A percentile compares a stretch with the other conserved stretches of the same genome.
phyloP scores from a whole-genome alignment of 169 alveolate genomes.

The Plasmodium fragile region DNA sequence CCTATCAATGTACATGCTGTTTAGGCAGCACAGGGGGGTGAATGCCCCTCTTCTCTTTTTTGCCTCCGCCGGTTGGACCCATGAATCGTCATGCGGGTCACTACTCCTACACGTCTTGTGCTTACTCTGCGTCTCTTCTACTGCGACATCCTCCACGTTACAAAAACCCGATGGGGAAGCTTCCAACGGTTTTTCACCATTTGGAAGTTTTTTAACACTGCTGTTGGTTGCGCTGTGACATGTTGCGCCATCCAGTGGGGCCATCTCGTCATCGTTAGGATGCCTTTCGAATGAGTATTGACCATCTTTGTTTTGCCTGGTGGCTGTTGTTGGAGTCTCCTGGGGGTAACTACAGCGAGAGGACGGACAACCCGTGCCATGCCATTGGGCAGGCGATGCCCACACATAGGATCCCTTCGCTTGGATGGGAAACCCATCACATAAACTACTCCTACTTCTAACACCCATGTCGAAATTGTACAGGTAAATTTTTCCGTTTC shows the following conservation, averaged over 20 bases:
- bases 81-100: background rate
- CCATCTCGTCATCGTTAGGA: background rate
- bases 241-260: background rate
- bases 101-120: background rate
- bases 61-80: background rate
- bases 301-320: background rate
- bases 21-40: constrained; percentile 59
- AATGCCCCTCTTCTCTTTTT: constrained; percentile 15
- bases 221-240: background rate
- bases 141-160: background rate
- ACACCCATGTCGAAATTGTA: constrained; percentile 8
- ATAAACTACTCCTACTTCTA: background rate
- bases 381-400: background rate
- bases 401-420: background rate
- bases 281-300: background rate
- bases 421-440: background rate
- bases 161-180: background rate
- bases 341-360: too few species aligned
- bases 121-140: background rate
- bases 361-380: background rate
- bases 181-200: background rate
- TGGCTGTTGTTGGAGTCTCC: background rate
- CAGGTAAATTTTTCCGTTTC: constrained; percentile 23
- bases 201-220: background rate
- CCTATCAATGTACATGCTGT: constrained; percentile 69